Evolutionary conservation across 768 basidiomycete species (phyloP).

Genomic region (Rhizopogon vesiculosus): DNA sequence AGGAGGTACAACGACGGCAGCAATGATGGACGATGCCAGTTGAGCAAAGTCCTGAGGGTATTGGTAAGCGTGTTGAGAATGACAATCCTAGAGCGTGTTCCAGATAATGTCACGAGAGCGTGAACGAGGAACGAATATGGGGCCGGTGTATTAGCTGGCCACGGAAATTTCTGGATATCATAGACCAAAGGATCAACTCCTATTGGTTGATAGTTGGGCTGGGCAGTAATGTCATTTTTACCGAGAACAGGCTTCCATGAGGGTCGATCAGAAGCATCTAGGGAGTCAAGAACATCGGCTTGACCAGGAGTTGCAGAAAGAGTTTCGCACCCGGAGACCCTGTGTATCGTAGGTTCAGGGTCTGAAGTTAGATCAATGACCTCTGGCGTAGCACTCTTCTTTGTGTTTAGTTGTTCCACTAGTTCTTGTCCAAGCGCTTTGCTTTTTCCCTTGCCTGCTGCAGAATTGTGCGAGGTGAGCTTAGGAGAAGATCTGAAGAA

Average conservation of each 20-base stretch:
- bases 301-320: not conserved
- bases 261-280: not conserved
- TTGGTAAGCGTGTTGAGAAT: constrained; percentile 73
- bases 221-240: constrained; percentile 18
- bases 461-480: not conserved
- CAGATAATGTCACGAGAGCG: constrained; percentile 52
- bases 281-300: not conserved
- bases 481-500: constrained; percentile 18
- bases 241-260: constrained; percentile 10
- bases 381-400: not conserved
- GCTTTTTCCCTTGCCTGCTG: not conserved
- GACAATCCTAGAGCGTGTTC: constrained; percentile 67
- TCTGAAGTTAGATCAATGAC: constrained; percentile 1
- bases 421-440: not conserved
- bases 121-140: constrained; percentile 73
- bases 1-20: constrained; percentile 76
- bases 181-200: constrained; percentile 48
- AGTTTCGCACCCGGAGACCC: no score
- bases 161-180: constrained; percentile 37
- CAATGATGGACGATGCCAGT: constrained; percentile 63
- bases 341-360: not conserved
- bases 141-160: constrained; percentile 32
- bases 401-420: not conserved
- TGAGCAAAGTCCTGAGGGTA: constrained; percentile 61
- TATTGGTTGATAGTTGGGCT: constrained; percentile 21